Evolutionary conservation across 371 early-diverging fungal genomes (phyloP).

Genomic region (Haplosporangium sp.): DNA sequence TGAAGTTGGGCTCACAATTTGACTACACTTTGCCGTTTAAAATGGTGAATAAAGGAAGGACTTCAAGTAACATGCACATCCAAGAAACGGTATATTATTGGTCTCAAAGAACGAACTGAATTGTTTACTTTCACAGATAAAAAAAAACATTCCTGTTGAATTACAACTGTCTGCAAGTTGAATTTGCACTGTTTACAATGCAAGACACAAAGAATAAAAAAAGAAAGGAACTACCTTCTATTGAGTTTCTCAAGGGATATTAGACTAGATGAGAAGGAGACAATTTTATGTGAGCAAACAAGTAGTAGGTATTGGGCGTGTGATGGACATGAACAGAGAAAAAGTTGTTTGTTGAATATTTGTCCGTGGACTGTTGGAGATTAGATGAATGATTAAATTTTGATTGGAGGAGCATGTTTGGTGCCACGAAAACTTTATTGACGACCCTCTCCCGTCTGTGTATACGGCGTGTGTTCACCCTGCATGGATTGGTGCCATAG

Average conservation of each 20-base stretch:
- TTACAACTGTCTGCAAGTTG: too few species aligned
- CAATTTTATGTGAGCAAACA: too few species aligned
- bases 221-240: not conserved
- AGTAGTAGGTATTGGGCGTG: not conserved
- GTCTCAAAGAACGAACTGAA: too few species aligned
- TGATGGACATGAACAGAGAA: not conserved
- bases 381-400: slow-evolving; percentile 42
- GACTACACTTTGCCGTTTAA: not conserved
- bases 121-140: too few species aligned
- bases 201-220: not conserved
- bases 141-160: too few species aligned
- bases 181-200: too few species aligned
- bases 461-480: too few species aligned
- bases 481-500: too few species aligned
- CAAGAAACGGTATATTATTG: not conserved
- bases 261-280: too few species aligned
- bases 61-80: too few species aligned
- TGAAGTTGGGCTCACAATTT: not conserved
- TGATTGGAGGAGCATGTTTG: slow-evolving; percentile 30
- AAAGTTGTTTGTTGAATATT: not conserved
- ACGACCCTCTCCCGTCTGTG: too few species aligned
- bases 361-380: slow-evolving; percentile 43
- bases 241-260: not conserved
- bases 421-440: slow-evolving; percentile 17
- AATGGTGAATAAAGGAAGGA: too few species aligned